Conservation (phyloP, 2,329 filamentous ascomycete species). For the Curvularia hawaiiensis region DNA sequence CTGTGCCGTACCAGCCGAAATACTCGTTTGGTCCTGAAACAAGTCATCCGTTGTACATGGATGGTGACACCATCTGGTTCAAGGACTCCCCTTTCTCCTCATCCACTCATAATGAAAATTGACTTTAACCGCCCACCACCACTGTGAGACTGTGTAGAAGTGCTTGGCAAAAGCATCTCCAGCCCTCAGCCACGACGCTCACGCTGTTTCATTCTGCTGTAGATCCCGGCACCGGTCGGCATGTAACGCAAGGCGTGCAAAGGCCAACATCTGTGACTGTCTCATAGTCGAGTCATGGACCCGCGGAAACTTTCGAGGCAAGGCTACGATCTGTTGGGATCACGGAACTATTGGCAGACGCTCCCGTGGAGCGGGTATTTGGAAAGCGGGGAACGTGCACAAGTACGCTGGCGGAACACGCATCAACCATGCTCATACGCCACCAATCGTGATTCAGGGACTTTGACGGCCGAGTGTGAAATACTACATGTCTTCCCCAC, state of each 20-base stretch:
- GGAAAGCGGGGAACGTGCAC: slow-evolving; percentile 13
- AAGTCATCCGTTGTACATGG: slow-evolving; percentile 6
- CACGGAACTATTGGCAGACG: slow-evolving; percentile 8
- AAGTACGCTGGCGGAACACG: slow-evolving; percentile 4
- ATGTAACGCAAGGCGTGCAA: slow-evolving; percentile 5
- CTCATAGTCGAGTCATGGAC: slow-evolving; percentile 12
- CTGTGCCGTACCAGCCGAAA: slow-evolving; percentile 1
- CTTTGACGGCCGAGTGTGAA: slow-evolving; percentile 6
- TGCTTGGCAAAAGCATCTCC: background rate
- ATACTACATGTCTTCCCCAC: slow-evolving; percentile 11
- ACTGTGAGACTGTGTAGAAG: background rate
- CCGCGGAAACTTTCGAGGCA: slow-evolving; percentile 11
- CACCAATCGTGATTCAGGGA: slow-evolving; percentile 4
- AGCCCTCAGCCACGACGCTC: background rate
- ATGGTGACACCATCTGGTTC: slow-evolving; percentile 8
- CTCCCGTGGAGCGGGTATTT: slow-evolving; percentile 6
- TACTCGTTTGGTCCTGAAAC: slow-evolving; percentile 9
- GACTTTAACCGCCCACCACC: slow-evolving; percentile 1
- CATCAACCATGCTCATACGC: slow-evolving; percentile 8
- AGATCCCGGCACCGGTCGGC: slow-evolving; percentile 9
- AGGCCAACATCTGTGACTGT: slow-evolving; percentile 6
- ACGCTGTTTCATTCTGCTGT: background rate
- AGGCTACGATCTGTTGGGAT: slow-evolving; percentile 2
- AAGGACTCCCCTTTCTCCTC: slow-evolving; percentile 1
- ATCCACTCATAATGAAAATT: background rate